phyloP scores from a whole-genome alignment of 257 asterid genomes.

The Anisodus acutangulus region DNA sequence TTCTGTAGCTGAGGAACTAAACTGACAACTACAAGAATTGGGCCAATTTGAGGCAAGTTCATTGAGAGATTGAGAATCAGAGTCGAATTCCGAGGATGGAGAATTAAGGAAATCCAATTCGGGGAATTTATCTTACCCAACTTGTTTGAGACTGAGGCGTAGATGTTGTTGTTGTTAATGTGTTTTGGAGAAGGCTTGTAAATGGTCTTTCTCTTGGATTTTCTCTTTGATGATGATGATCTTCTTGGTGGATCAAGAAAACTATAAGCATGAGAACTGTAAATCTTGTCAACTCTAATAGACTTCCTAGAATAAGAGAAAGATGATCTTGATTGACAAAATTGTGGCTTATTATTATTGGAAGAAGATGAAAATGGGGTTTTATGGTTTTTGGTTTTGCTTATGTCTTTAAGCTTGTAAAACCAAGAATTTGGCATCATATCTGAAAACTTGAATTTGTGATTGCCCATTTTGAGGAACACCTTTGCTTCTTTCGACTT shows the following conservation, averaged over 20 bases:
- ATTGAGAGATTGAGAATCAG: constrained; percentile 37
- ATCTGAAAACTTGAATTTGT: constrained; percentile 75
- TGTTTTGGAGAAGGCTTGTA: constrained; percentile 74
- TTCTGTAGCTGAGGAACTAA: constrained; percentile 55
- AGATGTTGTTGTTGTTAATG: not conserved
- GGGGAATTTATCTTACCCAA: constrained; percentile 31
- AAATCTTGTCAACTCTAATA: constrained; percentile 35
- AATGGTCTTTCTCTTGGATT: constrained; percentile 58
- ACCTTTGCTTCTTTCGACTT: not conserved
- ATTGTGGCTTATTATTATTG: constrained; percentile 30
- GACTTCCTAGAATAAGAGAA: constrained; percentile 52
- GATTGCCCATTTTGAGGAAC: constrained; percentile 62
- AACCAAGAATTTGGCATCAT: constrained; percentile 98
- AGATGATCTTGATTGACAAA: constrained; percentile 52
- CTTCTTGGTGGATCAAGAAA: constrained; percentile 59
- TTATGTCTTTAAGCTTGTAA: constrained; percentile 90
- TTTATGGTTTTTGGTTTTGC: constrained; percentile 50
- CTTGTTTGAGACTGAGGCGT: not conserved
- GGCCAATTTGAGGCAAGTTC: constrained; percentile 38
- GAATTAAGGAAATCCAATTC: constrained; percentile 47
- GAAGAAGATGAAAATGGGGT: constrained; percentile 38
- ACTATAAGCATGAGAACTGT: constrained; percentile 37
- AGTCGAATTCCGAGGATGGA: constrained; percentile 47
- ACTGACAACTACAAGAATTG: constrained; percentile 48
- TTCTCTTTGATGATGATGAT: constrained; percentile 48